Evolutionary conservation across 2,329 filamentous ascomycete species (phyloP).

Genomic region (Escovopsis sp.): DNA sequence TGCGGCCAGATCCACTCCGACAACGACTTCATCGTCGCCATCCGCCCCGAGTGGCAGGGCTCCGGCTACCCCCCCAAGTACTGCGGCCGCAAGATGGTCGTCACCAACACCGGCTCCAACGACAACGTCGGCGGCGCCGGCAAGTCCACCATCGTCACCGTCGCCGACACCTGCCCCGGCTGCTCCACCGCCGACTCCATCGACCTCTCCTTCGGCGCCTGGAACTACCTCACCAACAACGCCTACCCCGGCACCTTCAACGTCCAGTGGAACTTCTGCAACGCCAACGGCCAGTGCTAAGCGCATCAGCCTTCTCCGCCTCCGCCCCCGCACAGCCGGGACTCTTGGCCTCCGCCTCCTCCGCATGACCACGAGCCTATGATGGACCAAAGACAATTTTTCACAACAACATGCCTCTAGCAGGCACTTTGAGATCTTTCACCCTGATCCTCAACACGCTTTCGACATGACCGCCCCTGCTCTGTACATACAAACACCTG

Average conservation of each 20-base stretch:
- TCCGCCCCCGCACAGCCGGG: slow-evolving; percentile 2
- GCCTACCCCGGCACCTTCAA: slow-evolving; percentile 4
- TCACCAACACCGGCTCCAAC: slow-evolving; percentile 4
- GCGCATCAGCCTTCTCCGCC: neutral
- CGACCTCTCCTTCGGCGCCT: slow-evolving; percentile 4
- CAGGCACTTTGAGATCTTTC: too few relatives aligned
- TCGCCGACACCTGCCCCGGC: slow-evolving; percentile 4
- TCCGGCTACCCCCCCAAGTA: slow-evolving; percentile 2
- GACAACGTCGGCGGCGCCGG: slow-evolving; percentile 4
- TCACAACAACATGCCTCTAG: too few relatives aligned
- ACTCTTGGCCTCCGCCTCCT: slow-evolving; percentile 13
- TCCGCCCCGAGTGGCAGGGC: slow-evolving; percentile 4
- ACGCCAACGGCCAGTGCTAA: slow-evolving; percentile 5
- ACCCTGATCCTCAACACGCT: too few relatives aligned
- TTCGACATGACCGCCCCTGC: too few relatives aligned
- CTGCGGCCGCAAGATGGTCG: slow-evolving; percentile 5
- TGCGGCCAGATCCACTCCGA: slow-evolving; percentile 3
- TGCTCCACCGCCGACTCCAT: slow-evolving; percentile 4
- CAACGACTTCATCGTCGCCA: slow-evolving; percentile 2
- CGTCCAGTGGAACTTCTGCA: slow-evolving; percentile 6
- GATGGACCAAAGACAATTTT: too few relatives aligned
- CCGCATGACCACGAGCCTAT: too few relatives aligned
- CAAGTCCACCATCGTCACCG: neutral
- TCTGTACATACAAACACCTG: too few relatives aligned
- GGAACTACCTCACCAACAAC: slow-evolving; percentile 2